Percentiles rank a stretch among this genome's conserved stretches.
These are phyloP conservation scores for Kuraishia floccosa DNA, from an alignment of 805 yeast genomes.

Conservation along the genomic window DNA sequence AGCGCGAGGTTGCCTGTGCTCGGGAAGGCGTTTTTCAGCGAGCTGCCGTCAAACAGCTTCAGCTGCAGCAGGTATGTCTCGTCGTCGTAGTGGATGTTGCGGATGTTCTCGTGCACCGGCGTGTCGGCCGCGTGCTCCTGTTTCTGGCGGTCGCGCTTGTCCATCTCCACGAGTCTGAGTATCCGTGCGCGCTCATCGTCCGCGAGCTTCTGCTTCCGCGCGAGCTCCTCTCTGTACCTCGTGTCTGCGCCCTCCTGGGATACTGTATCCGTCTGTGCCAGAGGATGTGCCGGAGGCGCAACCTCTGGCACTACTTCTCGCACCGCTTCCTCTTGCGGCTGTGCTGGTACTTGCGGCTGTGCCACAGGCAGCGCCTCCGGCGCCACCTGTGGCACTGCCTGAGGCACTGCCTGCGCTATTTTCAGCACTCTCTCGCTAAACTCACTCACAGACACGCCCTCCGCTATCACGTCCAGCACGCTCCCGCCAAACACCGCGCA, in stretches of 20 bases:
- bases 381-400: too few relatives aligned
- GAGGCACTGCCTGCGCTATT: slow-evolving; percentile 8
- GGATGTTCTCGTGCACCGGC: slow-evolving; percentile 12
- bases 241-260: slow-evolving; percentile 25
- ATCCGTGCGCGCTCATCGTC: slow-evolving; percentile 46
- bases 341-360: background rate
- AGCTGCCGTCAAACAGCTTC: slow-evolving; percentile 56
- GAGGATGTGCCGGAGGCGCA: too few relatives aligned
- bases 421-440: slow-evolving; percentile 13
- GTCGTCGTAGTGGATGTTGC: slow-evolving; percentile 17
- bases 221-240: slow-evolving; percentile 24
- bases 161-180: slow-evolving; percentile 37
- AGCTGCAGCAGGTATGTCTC: slow-evolving; percentile 33
- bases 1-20: slow-evolving; percentile 32
- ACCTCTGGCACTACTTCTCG: too few relatives aligned
- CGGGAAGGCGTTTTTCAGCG: slow-evolving; percentile 39
- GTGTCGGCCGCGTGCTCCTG: slow-evolving; percentile 1
- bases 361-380: background rate
- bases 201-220: slow-evolving; percentile 22
- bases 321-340: slow-evolving; percentile 20
- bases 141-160: slow-evolving; percentile 31
- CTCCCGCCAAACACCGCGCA: slow-evolving; percentile 33
- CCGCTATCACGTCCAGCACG: slow-evolving; percentile 23
- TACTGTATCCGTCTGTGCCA: slow-evolving; percentile 7
- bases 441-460: slow-evolving; percentile 10